Percentiles rank a stretch among this genome's conserved stretches.
phyloP scores from a whole-genome alignment of 257 asterid genomes.

The Forsythia suspensa region DNA sequence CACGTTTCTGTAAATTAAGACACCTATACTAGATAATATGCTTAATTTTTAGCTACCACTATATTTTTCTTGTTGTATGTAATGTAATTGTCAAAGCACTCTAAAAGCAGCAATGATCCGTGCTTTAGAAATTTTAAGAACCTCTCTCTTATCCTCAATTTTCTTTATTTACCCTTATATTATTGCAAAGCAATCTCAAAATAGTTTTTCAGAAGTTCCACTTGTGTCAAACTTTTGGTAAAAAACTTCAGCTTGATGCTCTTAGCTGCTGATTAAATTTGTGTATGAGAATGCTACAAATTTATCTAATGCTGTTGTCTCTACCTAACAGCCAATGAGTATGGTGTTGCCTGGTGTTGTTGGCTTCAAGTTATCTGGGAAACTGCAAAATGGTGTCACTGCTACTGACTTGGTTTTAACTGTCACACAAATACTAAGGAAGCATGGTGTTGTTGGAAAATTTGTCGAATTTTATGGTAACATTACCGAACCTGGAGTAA shows the following conservation, averaged over 20 bases:
- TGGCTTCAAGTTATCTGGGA: not conserved
- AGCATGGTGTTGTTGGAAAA: not conserved
- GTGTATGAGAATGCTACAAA: not conserved
- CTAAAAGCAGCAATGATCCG: not conserved
- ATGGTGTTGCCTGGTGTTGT: not conserved
- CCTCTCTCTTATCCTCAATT: not conserved
- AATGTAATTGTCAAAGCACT: not conserved
- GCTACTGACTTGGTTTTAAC: not conserved
- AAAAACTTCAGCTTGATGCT: not conserved
- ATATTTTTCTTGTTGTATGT: not conserved
- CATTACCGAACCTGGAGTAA: not conserved
- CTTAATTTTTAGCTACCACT: not conserved
- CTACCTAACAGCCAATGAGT: not conserved
- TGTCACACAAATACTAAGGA: not conserved
- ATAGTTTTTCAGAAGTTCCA: not conserved
- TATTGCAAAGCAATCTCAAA: not conserved
- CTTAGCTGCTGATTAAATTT: not conserved
- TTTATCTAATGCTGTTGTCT: too few species aligned
- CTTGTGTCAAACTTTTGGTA: not conserved
- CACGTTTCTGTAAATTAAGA: not conserved
- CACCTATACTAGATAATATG: not conserved
- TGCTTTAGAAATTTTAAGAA: not conserved
- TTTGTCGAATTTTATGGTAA: not conserved
- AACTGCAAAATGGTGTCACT: not conserved
- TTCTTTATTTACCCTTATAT: not conserved